Evolutionary conservation across 768 basidiomycete species (phyloP).

Genomic region (Trametes elegans): DNA sequence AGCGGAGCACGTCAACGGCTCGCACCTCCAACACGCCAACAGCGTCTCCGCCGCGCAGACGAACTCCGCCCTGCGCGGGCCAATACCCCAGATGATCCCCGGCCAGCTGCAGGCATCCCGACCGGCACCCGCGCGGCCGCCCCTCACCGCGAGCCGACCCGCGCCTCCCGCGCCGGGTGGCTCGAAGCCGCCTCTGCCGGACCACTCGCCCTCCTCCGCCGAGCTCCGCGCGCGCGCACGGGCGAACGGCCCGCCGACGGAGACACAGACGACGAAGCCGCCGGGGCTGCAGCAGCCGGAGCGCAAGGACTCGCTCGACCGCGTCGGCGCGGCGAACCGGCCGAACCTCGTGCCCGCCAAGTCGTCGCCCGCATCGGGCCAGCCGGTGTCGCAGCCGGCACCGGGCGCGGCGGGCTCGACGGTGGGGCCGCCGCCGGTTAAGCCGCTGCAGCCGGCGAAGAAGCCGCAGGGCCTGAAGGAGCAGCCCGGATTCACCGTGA

Average conservation of each 20-base stretch:
- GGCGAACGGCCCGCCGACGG: constrained; percentile 48
- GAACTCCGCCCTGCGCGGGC: constrained; percentile 27
- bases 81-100: constrained; percentile 32
- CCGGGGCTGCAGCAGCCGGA: constrained; percentile 35
- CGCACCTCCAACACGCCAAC: constrained; percentile 42
- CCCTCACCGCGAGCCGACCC: constrained; percentile 52
- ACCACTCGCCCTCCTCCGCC: constrained; percentile 58
- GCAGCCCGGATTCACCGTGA: constrained; percentile 48
- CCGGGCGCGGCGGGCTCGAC: constrained; percentile 45
- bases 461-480: constrained; percentile 40
- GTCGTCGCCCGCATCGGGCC: constrained; percentile 40
- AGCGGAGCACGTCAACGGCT: constrained; percentile 61
- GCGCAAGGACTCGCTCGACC: constrained; percentile 50
- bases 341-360: constrained; percentile 45
- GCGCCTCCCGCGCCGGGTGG: constrained; percentile 47
- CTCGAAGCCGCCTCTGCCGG: constrained; percentile 36
- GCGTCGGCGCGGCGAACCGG: constrained; percentile 28
- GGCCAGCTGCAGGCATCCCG: constrained; percentile 51
- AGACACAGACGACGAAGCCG: constrained; percentile 31
- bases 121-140: constrained; percentile 68
- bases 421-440: constrained; percentile 59
- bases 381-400: constrained; percentile 45
- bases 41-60: constrained; percentile 38
- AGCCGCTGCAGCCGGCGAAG: constrained; percentile 74
- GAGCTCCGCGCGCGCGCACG: constrained; percentile 67